These are phyloP conservation scores for Galeopsis tetrahit DNA, from an alignment of 257 asterid genomes.

Conservation along the genomic window DNA sequence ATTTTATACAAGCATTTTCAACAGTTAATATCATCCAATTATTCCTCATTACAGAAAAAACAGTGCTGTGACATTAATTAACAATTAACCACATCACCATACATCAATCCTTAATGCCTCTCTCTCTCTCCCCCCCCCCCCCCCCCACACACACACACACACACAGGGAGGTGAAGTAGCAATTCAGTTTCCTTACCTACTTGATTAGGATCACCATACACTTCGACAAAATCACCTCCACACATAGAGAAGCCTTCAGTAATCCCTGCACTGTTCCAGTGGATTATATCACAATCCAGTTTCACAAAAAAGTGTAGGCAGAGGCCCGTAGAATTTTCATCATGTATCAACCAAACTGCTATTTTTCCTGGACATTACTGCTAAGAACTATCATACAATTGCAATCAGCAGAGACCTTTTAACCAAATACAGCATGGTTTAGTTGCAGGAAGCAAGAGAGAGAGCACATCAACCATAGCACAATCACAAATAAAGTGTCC, in stretches of 20 bases:
- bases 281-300: conserved; percentile 26
- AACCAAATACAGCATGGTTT: conserved; percentile 7
- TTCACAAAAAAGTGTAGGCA: background rate
- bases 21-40: background rate
- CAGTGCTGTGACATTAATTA: background rate
- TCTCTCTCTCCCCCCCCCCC: too few relatives aligned
- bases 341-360: conserved; percentile 3
- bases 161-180: conserved; percentile 25
- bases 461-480: background rate
- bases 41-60: background rate
- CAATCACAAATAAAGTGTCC: background rate
- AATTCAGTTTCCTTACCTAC: conserved; percentile 54
- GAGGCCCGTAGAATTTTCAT: conserved; percentile 15
- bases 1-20: conserved; percentile 8
- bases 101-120: too few relatives aligned
- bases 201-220: conserved; percentile 89
- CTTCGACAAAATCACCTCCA: conserved; percentile 98
- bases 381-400: conserved; percentile 26
- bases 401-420: conserved; percentile 11
- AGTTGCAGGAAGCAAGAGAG: background rate
- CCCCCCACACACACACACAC: conserved; percentile 2
- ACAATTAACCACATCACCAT: background rate
- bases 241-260: conserved; percentile 99
- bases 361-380: conserved; percentile 18
- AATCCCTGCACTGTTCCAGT: conserved; percentile 91